Evolutionary conservation across 805 yeast species (phyloP), one percentile per base, ranked within the genome.

Genomic region (Hanseniaspora meyeri): DNA sequence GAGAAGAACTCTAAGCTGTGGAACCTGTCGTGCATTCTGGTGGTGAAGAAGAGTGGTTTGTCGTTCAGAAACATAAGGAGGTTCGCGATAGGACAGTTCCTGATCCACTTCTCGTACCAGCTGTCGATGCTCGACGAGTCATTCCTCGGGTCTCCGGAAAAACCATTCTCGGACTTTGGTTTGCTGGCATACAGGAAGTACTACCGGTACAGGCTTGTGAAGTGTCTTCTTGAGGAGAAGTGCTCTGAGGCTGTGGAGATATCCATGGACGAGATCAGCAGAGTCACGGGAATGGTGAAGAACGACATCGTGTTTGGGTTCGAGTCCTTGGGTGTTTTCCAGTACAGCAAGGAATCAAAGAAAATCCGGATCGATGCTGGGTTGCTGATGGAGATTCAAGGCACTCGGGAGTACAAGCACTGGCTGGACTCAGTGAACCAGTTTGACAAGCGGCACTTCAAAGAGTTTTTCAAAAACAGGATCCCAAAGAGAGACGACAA

Each of bases 111-210:
- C 67, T 87, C 96, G 57, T 93, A 93, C 65, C 69, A 89, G 17
- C 70, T 93, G 49, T 78, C 93, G 1, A 73, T 84, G 52, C 75
- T 79, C 58, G 97, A 91, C 66, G 81, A 77, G 62, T 32, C 59
- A 36, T 83, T 82, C 60, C 77, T 77, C 57, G 98, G 97, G 0
- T 86, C 97, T 0, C 98, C 98, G 0, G 98, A 93, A 64, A 91
- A 90, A 65, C 98, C 98, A 0, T 73, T 91, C 57, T 83, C 93
- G 61, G 90, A 85, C 60, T 71, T 91, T 55, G 98, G 98, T 0
- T 70, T 89, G 51, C 68, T 85, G 34, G 85, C 96, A 59, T 93
- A 91, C 68, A 72, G 95, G 60, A 85, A 81, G 62, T 91, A 85
- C 68, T 93, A 97, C 97, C 83, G 78, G 61, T 70, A 80, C 1